phyloP scores from a whole-genome alignment of 768 basidiomycete genomes.

The Lactarius sp. region DNA sequence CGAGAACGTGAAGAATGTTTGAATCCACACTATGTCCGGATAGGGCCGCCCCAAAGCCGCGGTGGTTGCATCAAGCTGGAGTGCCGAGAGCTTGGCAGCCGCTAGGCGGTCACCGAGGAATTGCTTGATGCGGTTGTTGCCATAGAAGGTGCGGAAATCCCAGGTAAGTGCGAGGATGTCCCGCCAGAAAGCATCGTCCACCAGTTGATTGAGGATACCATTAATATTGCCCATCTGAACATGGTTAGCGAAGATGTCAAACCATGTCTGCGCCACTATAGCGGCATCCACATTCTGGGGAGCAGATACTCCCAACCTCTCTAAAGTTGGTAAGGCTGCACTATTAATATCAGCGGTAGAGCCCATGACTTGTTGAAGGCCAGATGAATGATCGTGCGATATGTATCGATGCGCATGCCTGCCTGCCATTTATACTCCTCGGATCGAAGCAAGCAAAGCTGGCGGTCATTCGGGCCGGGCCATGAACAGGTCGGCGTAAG shows the following conservation, averaged over 20 bases:
- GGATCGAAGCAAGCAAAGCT: not conserved
- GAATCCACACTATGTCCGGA: constrained; percentile 41
- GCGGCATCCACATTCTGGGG: constrained; percentile 18
- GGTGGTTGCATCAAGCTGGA: constrained; percentile 29
- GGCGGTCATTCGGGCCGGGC: not conserved
- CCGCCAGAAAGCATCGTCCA: constrained; percentile 47
- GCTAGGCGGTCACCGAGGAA: constrained; percentile 47
- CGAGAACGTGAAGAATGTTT: constrained; percentile 42
- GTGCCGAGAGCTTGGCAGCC: constrained; percentile 23
- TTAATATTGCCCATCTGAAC: constrained; percentile 16
- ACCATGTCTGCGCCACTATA: constrained; percentile 26
- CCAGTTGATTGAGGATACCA: constrained; percentile 22
- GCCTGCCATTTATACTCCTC: constrained; percentile 9
- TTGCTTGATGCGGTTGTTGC: constrained; percentile 35
- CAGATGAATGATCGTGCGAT: not conserved
- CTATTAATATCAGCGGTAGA: constrained; percentile 7
- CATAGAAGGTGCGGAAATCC: constrained; percentile 56
- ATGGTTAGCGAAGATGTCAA: constrained; percentile 24
- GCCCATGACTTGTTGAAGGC: not conserved
- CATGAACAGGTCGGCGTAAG: too few relatives aligned
- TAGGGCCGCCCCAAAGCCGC: constrained; percentile 30
- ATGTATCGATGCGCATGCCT: not conserved
- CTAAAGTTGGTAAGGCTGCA: constrained; percentile 26
- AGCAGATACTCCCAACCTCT: constrained; percentile 22
- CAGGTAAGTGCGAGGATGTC: constrained; percentile 60